These are phyloP conservation scores for Hirsutella minnesotensis DNA, from an alignment of 2,329 filamentous ascomycete species.

Conservation along the genomic window DNA sequence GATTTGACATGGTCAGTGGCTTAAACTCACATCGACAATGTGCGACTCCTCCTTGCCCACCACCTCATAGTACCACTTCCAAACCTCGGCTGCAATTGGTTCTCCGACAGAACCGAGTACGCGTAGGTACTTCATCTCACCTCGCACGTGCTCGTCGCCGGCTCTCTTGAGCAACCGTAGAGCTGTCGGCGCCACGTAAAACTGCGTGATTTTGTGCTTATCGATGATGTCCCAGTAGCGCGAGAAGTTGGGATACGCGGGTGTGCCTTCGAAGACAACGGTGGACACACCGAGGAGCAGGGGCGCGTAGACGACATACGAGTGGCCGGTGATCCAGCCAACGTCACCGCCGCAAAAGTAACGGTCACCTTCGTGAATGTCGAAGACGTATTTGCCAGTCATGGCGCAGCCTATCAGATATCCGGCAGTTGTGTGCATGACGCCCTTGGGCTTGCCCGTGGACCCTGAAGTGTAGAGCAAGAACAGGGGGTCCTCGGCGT, in stretches of 20 bases:
- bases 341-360: constrained; percentile 99
- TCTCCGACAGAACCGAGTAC: constrained; percentile 92
- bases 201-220: constrained; percentile 89
- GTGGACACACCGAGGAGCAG: constrained; percentile 86
- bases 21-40: constrained; percentile 69
- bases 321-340: constrained; percentile 98
- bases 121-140: constrained; percentile 78
- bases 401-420: constrained; percentile 89
- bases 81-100: constrained; percentile 93
- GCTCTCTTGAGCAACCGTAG: constrained; percentile 89
- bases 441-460: constrained; percentile 96
- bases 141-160: constrained; percentile 82
- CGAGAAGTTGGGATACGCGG: constrained; percentile 94
- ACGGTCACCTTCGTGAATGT: constrained; percentile 84
- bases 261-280: constrained; percentile 95
- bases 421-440: constrained; percentile 93
- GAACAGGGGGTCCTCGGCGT: constrained; percentile 92
- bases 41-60: constrained; percentile 91
- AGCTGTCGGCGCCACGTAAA: constrained; percentile 95
- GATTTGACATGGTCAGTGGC: neutral
- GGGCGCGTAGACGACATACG: constrained; percentile 94
- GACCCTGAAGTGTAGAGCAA: constrained; percentile 96
- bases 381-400: constrained; percentile 97
- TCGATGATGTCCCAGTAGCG: constrained; percentile 98
- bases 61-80: constrained; percentile 98